phyloP scores from a whole-genome alignment of 441 rosid species.

The Manihot esculenta region DNA sequence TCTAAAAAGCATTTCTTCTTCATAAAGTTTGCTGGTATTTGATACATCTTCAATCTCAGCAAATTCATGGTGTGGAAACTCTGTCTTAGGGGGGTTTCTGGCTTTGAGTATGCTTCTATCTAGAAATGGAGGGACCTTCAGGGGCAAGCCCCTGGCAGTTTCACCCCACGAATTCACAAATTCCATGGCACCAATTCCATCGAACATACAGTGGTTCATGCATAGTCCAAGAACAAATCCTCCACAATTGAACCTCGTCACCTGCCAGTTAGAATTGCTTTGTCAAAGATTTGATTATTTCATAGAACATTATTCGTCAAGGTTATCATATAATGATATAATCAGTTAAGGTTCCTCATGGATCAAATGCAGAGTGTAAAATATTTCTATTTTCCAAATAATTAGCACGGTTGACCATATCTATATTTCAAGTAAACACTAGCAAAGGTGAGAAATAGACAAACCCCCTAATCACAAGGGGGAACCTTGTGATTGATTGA shows the following conservation, averaged over 20 bases:
- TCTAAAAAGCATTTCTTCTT: constrained; percentile 54
- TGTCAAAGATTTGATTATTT: no score
- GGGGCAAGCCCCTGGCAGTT: constrained; percentile 63
- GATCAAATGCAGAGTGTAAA: not conserved
- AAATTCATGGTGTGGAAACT: constrained; percentile 67
- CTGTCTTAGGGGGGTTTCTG: constrained; percentile 48
- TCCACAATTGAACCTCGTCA: constrained; percentile 78
- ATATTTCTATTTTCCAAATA: not conserved
- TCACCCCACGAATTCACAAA: constrained; percentile 87
- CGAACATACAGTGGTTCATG: constrained; percentile 81
- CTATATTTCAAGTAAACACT: no score
- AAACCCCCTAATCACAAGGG: not conserved
- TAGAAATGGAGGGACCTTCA: constrained; percentile 54
- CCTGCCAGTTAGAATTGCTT: constrained; percentile 34
- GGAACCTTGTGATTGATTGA: not conserved
- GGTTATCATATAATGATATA: no score
- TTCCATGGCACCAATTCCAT: constrained; percentile 83
- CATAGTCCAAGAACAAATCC: constrained; percentile 73
- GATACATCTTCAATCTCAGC: constrained; percentile 66
- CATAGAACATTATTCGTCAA: no score
- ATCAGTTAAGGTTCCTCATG: no score
- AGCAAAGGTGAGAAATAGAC: no score
- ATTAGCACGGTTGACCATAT: no score
- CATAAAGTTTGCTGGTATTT: constrained; percentile 46
- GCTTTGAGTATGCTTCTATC: constrained; percentile 65